phyloP scores from a whole-genome alignment of 768 basidiomycete genomes.

The Tulasnella sp. region DNA sequence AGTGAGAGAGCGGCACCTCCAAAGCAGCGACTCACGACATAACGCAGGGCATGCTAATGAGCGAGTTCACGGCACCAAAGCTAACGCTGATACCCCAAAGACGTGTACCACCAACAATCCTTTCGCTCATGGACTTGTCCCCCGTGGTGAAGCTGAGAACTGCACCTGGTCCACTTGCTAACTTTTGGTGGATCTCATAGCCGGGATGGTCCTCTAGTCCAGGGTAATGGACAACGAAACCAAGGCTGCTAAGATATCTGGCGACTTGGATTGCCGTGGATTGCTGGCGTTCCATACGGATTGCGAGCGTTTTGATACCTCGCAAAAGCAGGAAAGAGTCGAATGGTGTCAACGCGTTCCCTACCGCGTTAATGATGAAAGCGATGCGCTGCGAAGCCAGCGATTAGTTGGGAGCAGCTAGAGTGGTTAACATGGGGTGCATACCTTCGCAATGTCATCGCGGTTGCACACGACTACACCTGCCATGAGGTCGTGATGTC shows the following conservation, averaged over 20 bases:
- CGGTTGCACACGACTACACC: slow-evolving; percentile 87
- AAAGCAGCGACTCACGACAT: slow-evolving; percentile 74
- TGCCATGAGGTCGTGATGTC: slow-evolving; percentile 99
- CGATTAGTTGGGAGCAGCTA: background rate
- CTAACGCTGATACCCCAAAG: slow-evolving; percentile 97
- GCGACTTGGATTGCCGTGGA: slow-evolving; percentile 71
- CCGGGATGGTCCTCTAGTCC: slow-evolving; percentile 74
- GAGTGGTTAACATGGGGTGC: slow-evolving; percentile 9
- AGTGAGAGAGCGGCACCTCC: too few relatives aligned
- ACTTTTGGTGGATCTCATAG: slow-evolving; percentile 76
- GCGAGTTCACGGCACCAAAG: slow-evolving; percentile 93
- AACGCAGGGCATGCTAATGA: slow-evolving; percentile 98
- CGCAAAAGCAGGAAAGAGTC: slow-evolving; percentile 93
- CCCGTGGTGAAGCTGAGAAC: slow-evolving; percentile 93
- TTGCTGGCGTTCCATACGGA: slow-evolving; percentile 94
- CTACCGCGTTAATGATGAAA: slow-evolving; percentile 85
- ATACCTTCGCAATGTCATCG: slow-evolving; percentile 77
- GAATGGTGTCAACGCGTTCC: slow-evolving; percentile 89
- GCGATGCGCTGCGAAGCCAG: slow-evolving; percentile 52
- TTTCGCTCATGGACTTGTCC: slow-evolving; percentile 78
- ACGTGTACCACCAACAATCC: slow-evolving; percentile 81
- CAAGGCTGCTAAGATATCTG: slow-evolving; percentile 67
- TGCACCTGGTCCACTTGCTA: slow-evolving; percentile 84
- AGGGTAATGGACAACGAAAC: slow-evolving; percentile 87
- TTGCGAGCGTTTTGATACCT: slow-evolving; percentile 88